These are phyloP conservation scores for Afroboletus lepidellus DNA, from an alignment of 1,284 basidiomycete species.

Conservation along the genomic window DNA sequence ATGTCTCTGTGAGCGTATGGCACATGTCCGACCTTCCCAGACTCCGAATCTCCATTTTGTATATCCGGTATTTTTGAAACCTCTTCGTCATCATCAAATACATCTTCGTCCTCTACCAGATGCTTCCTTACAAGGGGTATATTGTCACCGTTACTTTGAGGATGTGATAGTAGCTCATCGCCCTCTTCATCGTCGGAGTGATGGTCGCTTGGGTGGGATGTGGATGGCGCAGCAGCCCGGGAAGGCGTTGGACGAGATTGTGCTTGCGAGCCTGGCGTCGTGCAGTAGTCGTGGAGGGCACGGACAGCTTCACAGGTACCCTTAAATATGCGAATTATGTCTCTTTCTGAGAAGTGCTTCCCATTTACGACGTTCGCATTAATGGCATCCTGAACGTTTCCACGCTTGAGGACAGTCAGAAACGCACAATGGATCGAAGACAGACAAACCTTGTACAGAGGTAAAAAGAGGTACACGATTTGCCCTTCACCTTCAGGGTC, in stretches of 20 bases:
- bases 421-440: not conserved
- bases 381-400: constrained; percentile 95
- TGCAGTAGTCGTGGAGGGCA: constrained; percentile 88
- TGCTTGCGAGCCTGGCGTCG: constrained; percentile 40
- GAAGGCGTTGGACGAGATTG: constrained; percentile 27
- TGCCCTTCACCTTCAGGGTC: constrained; percentile 92
- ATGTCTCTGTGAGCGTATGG: constrained; percentile 97
- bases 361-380: constrained; percentile 84
- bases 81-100: constrained; percentile 80
- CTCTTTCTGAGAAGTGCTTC: constrained; percentile 82
- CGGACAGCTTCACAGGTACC: constrained; percentile 92
- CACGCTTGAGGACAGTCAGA: constrained; percentile 49
- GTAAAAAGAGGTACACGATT: constrained; percentile 92
- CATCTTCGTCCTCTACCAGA: constrained; percentile 50
- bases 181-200: constrained; percentile 42
- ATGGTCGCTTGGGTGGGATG: constrained; percentile 25
- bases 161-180: constrained; percentile 66
- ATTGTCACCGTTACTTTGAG: constrained; percentile 59
- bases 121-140: constrained; percentile 54
- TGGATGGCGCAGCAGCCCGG: constrained; percentile 18
- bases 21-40: constrained; percentile 54
- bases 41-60: constrained; percentile 34
- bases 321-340: constrained; percentile 87
- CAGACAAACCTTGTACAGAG: constrained; percentile 71
- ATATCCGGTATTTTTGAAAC: constrained; percentile 37